Conservation (phyloP, 2,329 filamentous ascomycete genomes). For the Coniochaeta sp. region DNA sequence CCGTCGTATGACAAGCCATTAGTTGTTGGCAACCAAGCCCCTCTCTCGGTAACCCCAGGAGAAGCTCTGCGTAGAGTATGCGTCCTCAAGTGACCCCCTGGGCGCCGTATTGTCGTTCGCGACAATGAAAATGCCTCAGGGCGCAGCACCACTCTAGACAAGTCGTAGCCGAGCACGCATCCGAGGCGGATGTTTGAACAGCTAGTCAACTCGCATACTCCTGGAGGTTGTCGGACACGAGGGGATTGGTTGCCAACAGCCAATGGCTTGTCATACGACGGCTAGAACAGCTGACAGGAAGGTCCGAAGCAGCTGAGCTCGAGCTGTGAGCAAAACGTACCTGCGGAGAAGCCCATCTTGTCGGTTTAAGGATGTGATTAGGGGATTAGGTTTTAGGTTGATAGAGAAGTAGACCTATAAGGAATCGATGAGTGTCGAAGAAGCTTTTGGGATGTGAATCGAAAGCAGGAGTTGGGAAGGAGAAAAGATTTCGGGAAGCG, state of each 20-base stretch:
- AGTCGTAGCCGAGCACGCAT: neutral
- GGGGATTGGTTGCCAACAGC: neutral
- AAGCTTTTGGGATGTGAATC: neutral
- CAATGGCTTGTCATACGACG: conserved; percentile 5
- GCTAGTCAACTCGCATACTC: neutral
- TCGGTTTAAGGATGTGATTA: neutral
- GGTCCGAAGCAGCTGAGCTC: neutral
- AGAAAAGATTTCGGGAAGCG: neutral
- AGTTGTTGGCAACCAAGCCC: neutral
- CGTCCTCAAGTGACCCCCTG: no score
- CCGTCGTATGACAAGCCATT: neutral
- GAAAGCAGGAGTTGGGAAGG: neutral
- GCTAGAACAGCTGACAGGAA: neutral
- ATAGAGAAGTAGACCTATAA: conserved; percentile 1
- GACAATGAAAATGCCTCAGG: neutral
- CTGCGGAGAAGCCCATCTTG: conserved; percentile 33
- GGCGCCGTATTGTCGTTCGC: neutral
- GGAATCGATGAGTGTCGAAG: neutral
- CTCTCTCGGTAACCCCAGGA: neutral
- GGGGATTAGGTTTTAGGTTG: conserved; percentile 15
- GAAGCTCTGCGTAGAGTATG: neutral
- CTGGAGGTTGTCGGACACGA: neutral
- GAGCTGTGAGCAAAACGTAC: conserved; percentile 24
- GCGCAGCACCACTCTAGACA: neutral
- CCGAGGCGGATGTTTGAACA: neutral